Conservation (phyloP, 345 rosid species). For the Citrus glauca region DNA sequence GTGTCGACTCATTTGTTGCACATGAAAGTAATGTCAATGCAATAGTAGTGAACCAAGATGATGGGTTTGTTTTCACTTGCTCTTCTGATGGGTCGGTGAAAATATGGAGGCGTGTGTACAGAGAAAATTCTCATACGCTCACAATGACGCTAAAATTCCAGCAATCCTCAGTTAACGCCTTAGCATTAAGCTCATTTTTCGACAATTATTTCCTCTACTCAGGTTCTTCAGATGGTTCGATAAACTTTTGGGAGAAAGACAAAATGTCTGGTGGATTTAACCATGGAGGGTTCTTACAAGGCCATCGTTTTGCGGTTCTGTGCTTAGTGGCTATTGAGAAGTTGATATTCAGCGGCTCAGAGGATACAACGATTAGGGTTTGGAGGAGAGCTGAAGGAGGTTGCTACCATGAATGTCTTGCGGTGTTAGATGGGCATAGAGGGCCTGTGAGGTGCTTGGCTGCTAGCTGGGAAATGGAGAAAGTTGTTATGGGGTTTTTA, state of each 20-base stretch:
- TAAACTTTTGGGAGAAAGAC: slow-evolving; percentile 56
- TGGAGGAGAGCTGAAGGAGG: slow-evolving; percentile 60
- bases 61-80: slow-evolving; percentile 53
- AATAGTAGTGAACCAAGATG: slow-evolving; percentile 46
- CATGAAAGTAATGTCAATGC: slow-evolving; percentile 44
- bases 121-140: slow-evolving; percentile 45
- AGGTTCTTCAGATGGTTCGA: slow-evolving; percentile 44
- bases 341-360: slow-evolving; percentile 47
- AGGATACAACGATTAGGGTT: slow-evolving; percentile 52
- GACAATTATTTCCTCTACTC: slow-evolving; percentile 38
- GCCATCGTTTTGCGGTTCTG: slow-evolving; percentile 40
- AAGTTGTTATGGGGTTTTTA: slow-evolving; percentile 43
- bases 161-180: slow-evolving; percentile 43
- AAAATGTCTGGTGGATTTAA: slow-evolving; percentile 39
- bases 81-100: slow-evolving; percentile 49
- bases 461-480: slow-evolving; percentile 42
- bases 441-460: slow-evolving; percentile 48
- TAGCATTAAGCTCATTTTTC: slow-evolving; percentile 35
- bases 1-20: slow-evolving; percentile 48
- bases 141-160: slow-evolving; percentile 48
- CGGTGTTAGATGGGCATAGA: slow-evolving; percentile 44
- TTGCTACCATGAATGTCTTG: slow-evolving; percentile 47
- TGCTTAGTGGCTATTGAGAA: slow-evolving; percentile 35
- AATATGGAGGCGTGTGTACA: slow-evolving; percentile 46
- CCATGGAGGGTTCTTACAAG: slow-evolving; percentile 53